Evolutionary conservation across 2,329 filamentous ascomycete genomes (phyloP).

Genomic region (Alternaria postmessia): DNA sequence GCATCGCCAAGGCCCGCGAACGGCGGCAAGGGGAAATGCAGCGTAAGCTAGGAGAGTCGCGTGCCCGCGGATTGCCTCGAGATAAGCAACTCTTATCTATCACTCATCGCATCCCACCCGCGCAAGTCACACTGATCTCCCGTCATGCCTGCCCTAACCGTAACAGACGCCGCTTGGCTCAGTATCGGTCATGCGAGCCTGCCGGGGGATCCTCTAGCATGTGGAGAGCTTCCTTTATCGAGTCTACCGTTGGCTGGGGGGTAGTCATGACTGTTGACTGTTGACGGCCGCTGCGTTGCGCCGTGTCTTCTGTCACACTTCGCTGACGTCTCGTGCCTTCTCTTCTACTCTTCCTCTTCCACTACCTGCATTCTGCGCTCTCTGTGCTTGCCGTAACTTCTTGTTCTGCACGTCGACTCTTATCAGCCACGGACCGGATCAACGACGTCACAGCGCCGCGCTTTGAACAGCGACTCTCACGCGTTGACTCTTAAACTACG

Average conservation of each 20-base stretch:
- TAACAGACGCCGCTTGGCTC: conserved; percentile 23
- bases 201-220: conserved; percentile 30
- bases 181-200: conserved; percentile 38
- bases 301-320: conserved; percentile 5
- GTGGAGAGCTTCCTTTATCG: conserved; percentile 19
- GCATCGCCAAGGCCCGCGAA: conserved; percentile 31
- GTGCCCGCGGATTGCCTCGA: conserved; percentile 11
- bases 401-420: conserved; percentile 12
- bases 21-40: conserved; percentile 24
- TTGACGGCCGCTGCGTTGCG: conserved; percentile 11
- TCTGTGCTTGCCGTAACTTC: conserved; percentile 4
- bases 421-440: conserved; percentile 14
- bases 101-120: conserved; percentile 24
- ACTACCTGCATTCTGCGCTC: conserved; percentile 4
- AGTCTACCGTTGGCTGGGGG: conserved; percentile 7
- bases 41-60: conserved; percentile 7
- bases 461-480: conserved; percentile 6
- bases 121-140: conserved; percentile 21
- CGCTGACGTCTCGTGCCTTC: conserved; percentile 6
- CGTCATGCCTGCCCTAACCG: conserved; percentile 27
- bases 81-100: conserved; percentile 31
- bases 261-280: conserved; percentile 29
- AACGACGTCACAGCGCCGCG: conserved; percentile 23
- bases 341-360: conserved; percentile 8
- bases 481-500: background rate